These are phyloP conservation scores for Xerocomus minutiporus DNA, from an alignment of 1,284 basidiomycete species.

Conservation along the genomic window DNA sequence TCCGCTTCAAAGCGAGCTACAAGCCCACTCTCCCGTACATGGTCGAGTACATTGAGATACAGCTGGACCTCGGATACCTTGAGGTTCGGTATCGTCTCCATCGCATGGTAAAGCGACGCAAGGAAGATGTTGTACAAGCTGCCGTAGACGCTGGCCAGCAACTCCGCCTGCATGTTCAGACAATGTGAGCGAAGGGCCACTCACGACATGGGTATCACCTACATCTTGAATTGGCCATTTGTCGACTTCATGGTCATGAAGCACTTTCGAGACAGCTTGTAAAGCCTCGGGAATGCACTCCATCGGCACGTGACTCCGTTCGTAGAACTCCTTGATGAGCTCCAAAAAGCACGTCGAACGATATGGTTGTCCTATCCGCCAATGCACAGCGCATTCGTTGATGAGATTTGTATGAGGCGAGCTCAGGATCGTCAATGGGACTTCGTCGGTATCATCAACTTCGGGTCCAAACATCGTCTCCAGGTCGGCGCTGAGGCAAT, in stretches of 20 bases:
- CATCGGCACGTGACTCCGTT: slow-evolving; percentile 86
- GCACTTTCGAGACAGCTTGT: slow-evolving; percentile 64
- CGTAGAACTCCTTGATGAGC: slow-evolving; percentile 83
- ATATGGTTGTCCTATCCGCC: slow-evolving; percentile 83
- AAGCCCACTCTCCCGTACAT: slow-evolving; percentile 66
- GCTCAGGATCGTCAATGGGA: slow-evolving; percentile 91
- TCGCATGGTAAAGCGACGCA: slow-evolving; percentile 78
- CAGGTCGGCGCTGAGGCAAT: slow-evolving; percentile 83
- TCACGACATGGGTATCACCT: slow-evolving; percentile 31
- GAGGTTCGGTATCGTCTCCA: slow-evolving; percentile 70
- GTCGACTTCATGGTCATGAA: slow-evolving; percentile 66
- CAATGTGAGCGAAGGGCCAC: slow-evolving; percentile 7
- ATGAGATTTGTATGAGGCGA: slow-evolving; percentile 77
- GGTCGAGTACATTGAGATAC: slow-evolving; percentile 64
- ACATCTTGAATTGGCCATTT: slow-evolving; percentile 84
- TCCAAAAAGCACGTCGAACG: slow-evolving; percentile 81
- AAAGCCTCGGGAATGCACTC: slow-evolving; percentile 93
- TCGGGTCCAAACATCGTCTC: slow-evolving; percentile 84
- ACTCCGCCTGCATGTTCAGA: slow-evolving; percentile 48
- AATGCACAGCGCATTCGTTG: slow-evolving; percentile 82
- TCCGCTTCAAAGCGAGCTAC: slow-evolving; percentile 67
- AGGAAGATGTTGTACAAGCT: slow-evolving; percentile 86
- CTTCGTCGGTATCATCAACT: slow-evolving; percentile 93
- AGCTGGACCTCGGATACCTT: slow-evolving; percentile 65
- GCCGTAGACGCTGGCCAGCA: slow-evolving; percentile 61